Conservation (phyloP, 2,329 filamentous ascomycete genomes). For the Elsinoe necatrix region DNA sequence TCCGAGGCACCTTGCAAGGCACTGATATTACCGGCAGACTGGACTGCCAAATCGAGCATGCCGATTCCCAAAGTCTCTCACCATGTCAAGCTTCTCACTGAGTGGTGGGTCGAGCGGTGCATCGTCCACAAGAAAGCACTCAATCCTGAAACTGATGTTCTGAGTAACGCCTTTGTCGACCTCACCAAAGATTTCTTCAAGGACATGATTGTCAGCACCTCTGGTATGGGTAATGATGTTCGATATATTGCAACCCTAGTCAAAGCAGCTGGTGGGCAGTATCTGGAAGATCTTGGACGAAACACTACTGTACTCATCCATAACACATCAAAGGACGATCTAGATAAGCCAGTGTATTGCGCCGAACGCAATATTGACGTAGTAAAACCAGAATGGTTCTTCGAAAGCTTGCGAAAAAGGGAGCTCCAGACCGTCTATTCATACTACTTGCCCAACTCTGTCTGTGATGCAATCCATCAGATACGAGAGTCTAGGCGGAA, state of each 20-base stretch:
- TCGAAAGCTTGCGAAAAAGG: slow-evolving; percentile 59
- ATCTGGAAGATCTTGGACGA: slow-evolving; percentile 66
- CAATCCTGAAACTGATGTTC: slow-evolving; percentile 58
- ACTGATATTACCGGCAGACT: slow-evolving; percentile 30
- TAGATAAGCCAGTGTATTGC: slow-evolving; percentile 72
- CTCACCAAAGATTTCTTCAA: slow-evolving; percentile 43
- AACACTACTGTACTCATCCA: slow-evolving; percentile 70
- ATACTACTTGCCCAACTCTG: background rate
- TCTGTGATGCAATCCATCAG: slow-evolving; percentile 5
- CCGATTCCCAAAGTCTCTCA: slow-evolving; percentile 22
- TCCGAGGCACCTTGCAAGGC: slow-evolving; percentile 23
- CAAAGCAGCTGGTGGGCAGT: slow-evolving; percentile 53
- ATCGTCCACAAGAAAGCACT: slow-evolving; percentile 66
- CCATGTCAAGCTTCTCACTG: slow-evolving; percentile 55
- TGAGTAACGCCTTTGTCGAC: slow-evolving; percentile 61
- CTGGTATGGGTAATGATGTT: slow-evolving; percentile 79
- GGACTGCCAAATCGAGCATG: slow-evolving; percentile 23
- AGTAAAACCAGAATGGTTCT: slow-evolving; percentile 77
- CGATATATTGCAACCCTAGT: slow-evolving; percentile 74
- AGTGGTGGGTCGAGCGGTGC: slow-evolving; percentile 90
- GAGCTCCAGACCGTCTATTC: background rate
- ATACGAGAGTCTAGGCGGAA: slow-evolving; percentile 1
- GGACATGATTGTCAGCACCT: slow-evolving; percentile 65
- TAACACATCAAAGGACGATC: slow-evolving; percentile 43
- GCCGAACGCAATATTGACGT: slow-evolving; percentile 67